Base-by-base conservation (phyloP, 306 rosid species). In the Fragaria nilgerrensis region DNA sequence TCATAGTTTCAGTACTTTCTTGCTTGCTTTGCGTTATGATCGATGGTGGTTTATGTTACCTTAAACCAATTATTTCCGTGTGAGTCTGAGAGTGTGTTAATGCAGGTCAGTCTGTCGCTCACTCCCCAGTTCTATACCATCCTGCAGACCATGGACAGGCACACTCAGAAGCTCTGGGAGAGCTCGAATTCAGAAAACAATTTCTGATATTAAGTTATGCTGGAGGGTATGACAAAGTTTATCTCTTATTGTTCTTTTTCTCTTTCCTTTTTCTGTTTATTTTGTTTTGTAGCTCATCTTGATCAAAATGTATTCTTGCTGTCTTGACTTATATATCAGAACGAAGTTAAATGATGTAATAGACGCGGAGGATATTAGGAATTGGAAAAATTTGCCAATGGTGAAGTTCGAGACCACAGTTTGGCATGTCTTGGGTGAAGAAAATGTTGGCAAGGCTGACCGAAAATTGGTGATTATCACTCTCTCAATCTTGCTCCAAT, bases 121-220 rank as follows among this genome's bases (percentile, higher is more conserved):
- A 13, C 39, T 61, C 67, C 17, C 66, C 55, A 2, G 29, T 69
- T 68, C 19, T 50, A 23, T 72, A 72, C 32, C 36, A 77, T 25
- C 77, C 61, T 4, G 49, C 70, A 63, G 73, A 52, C 39, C 2
- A 23, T 69, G 78, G 75, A 56, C 72, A 13, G 23, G 72, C 71
- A 2, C 72, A 52, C 20, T 70, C 83, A 64, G 79, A 53, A 47
- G 97, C 96, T 43, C 77, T 91, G 63, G 97, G 93, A 23, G 97
- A 91, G 50, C 82, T 93, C 6, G 96, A 93, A 44, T 93, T 91
- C 74, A 78, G 91, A 29, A 91, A 80, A 65, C 89, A 92, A 12
- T 93, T 93, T 76, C 75, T 93, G 37, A 55, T 93, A 2, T 53
- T 91, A 34, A 88, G 77, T 77, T 93, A 93, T 32, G 59, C 75